Evolutionary conservation across 495 filamentous ascomycete species (phyloP).

Genomic region (Penicillium simplicissimum): DNA sequence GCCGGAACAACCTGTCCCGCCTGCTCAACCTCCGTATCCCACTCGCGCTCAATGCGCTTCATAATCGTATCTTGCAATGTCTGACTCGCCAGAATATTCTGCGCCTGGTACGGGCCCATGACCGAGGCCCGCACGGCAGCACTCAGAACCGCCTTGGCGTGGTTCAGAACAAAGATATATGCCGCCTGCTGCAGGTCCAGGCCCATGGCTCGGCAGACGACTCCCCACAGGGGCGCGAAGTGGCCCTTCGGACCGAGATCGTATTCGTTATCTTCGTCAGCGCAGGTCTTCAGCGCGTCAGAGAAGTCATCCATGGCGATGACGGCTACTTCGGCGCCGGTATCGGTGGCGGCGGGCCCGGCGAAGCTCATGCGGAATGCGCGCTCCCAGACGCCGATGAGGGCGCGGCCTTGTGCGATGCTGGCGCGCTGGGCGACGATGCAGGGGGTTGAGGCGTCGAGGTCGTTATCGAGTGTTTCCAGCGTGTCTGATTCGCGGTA

Average conservation of each 20-base stretch:
- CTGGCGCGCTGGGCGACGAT: conserved; percentile 84
- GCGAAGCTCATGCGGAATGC: conserved; percentile 54
- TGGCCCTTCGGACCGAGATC: conserved; percentile 58
- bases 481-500: conserved; percentile 61
- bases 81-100: conserved; percentile 72
- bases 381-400: conserved; percentile 88
- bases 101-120: conserved; percentile 91
- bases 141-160: conserved; percentile 84
- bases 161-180: conserved; percentile 84
- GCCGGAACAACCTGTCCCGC: conserved; percentile 86
- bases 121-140: conserved; percentile 87
- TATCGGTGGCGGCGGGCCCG: background rate
- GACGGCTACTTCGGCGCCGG: conserved; percentile 28
- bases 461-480: conserved; percentile 71
- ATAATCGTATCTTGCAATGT: conserved; percentile 62
- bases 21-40: conserved; percentile 61
- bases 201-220: conserved; percentile 62
- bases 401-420: conserved; percentile 78
- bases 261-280: conserved; percentile 29
- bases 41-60: conserved; percentile 61
- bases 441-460: conserved; percentile 85
- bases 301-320: conserved; percentile 40
- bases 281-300: conserved; percentile 37
- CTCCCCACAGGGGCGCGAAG: conserved; percentile 78
- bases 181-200: conserved; percentile 65